These are phyloP conservation scores for Diaporthe sp. DNA, from an alignment of 2,329 filamentous ascomycete genomes.

Conservation along the genomic window DNA sequence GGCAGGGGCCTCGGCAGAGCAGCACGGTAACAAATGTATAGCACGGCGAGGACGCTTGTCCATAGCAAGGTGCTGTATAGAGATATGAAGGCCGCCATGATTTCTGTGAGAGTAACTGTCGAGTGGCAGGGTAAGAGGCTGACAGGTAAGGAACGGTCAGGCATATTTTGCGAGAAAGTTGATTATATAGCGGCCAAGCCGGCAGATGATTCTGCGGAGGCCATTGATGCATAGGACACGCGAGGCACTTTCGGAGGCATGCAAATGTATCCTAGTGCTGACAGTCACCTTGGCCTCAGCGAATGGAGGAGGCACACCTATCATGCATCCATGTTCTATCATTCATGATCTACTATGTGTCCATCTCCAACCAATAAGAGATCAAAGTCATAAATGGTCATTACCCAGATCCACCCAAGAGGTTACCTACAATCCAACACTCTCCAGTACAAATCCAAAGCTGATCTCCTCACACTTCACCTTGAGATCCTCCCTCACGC, in stretches of 20 bases:
- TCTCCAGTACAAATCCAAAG: constrained; percentile 58
- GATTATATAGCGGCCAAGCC: neutral
- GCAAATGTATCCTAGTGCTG: neutral
- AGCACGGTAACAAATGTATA: constrained; percentile 36
- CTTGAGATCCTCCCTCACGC: constrained; percentile 58
- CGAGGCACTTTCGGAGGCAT: neutral
- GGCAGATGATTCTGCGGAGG: neutral
- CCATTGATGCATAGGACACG: neutral
- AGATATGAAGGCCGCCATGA: constrained; percentile 15
- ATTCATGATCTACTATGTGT: neutral
- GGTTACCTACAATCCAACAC: constrained; percentile 38
- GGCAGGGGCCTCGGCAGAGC: constrained; percentile 57
- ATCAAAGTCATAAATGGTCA: neutral
- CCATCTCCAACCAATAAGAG: neutral
- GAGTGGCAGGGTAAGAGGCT: too few species aligned
- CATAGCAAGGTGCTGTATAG: neutral
- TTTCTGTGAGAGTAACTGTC: neutral
- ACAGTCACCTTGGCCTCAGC: neutral
- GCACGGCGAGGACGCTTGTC: neutral
- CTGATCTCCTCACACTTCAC: constrained; percentile 55
- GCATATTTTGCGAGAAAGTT: neutral
- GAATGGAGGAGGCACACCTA: too few species aligned
- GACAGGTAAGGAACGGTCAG: neutral
- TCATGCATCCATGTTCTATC: neutral
- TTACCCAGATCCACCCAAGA: neutral